phyloP scores from a whole-genome alignment of 768 basidiomycete species.

The Pleurotus pulmonarius region DNA sequence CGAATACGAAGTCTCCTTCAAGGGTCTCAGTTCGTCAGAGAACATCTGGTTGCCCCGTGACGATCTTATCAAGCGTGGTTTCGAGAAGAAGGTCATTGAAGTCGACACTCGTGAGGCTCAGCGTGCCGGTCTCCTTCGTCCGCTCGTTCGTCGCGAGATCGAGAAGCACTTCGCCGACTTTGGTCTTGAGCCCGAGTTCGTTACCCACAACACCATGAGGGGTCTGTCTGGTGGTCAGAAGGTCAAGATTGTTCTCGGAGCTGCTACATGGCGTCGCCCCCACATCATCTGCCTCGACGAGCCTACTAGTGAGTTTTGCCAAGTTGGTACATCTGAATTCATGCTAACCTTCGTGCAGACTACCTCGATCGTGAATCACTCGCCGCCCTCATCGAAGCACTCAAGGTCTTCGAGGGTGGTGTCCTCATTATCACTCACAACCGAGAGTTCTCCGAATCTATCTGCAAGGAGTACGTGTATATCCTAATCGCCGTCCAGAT shows the following conservation, averaged over 20 bases:
- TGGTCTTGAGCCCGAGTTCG: constrained; percentile 98
- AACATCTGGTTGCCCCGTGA: constrained; percentile 98
- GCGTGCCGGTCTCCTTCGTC: constrained; percentile 89
- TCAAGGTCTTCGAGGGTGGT: constrained; percentile 98
- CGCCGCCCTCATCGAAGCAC: constrained; percentile 95
- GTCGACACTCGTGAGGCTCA: constrained; percentile 97
- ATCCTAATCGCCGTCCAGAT: too few species aligned
- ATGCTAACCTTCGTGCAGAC: constrained; percentile 41
- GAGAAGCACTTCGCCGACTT: constrained; percentile 99
- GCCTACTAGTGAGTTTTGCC: constrained; percentile 68
- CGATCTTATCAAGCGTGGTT: constrained; percentile 96
- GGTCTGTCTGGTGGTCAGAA: constrained; percentile 99
- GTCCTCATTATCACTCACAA: constrained; percentile 97
- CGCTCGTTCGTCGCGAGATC: constrained; percentile 97
- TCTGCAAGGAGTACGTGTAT: constrained; percentile 67
- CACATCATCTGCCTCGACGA: constrained; percentile 97
- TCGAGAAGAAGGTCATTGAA: constrained; percentile 99
- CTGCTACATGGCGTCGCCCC: constrained; percentile 98
- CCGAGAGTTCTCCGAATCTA: constrained; percentile 97
- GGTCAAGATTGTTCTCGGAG: constrained; percentile 98
- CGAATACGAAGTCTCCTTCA: constrained; percentile 98
- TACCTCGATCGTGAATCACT: constrained; percentile 99
- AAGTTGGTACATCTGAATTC: constrained; percentile 5
- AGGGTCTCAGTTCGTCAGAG: constrained; percentile 92
- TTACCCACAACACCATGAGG: constrained; percentile 98